Evolutionary conservation across 305 asterid genomes (phyloP).

Genomic region (Stenogyne calaminthoides): DNA sequence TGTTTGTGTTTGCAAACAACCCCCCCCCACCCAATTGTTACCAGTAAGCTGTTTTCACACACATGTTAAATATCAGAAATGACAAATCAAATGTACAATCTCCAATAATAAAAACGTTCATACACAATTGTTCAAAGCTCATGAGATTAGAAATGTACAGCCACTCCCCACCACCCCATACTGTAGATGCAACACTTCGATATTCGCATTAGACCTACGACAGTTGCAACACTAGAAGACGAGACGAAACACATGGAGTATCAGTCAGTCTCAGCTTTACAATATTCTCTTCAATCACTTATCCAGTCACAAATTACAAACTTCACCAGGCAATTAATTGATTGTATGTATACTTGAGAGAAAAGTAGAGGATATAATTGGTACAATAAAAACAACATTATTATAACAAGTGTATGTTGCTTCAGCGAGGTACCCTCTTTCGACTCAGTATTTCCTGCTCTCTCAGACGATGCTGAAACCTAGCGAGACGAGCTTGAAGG

Average conservation of each 20-base stretch:
- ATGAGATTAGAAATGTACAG: constrained; percentile 28
- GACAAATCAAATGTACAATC: constrained; percentile 10
- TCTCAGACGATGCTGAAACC: constrained; percentile 94
- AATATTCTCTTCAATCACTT: constrained; percentile 18
- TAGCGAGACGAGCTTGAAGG: constrained; percentile 91
- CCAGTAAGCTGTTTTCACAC: neutral
- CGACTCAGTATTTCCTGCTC: constrained; percentile 78
- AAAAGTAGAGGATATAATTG: constrained; percentile 36
- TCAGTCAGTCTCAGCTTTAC: constrained; percentile 31
- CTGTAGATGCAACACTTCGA: neutral
- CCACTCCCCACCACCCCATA: constrained; percentile 4
- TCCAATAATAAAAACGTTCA: constrained; percentile 16
- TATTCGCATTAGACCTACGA: constrained; percentile 9
- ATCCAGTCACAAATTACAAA: constrained; percentile 41
- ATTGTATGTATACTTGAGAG: constrained; percentile 34
- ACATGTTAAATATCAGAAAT: constrained; percentile 7
- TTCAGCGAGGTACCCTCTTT: constrained; percentile 64
- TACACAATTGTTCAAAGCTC: constrained; percentile 4
- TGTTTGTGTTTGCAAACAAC: too few species aligned
- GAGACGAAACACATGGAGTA: constrained; percentile 5
- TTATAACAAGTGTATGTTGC: constrained; percentile 7
- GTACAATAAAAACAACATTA: constrained; percentile 40
- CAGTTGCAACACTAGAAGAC: constrained; percentile 19
- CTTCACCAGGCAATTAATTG: constrained; percentile 26
- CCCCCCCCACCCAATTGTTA: too few species aligned